A percentile compares a stretch with the other conserved stretches of the same genome.
These are phyloP conservation scores for Leccinum longicurvipes DNA, from an alignment of 768 basidiomycete species.

Conservation along the genomic window DNA sequence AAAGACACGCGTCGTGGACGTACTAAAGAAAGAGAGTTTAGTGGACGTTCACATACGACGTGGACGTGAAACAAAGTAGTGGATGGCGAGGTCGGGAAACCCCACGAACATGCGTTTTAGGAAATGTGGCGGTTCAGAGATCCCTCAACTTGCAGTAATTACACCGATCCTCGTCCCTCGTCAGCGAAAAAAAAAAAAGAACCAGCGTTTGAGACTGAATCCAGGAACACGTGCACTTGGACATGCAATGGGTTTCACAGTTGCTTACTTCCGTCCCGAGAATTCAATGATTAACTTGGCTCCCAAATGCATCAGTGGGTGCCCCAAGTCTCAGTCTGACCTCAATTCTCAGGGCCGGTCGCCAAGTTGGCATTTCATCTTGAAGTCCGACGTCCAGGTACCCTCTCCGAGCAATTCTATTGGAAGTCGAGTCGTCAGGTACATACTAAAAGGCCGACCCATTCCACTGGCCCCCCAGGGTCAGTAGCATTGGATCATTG, in stretches of 20 bases:
- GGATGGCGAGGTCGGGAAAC: background rate
- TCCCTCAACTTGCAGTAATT: too few species aligned
- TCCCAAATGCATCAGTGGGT: too few species aligned
- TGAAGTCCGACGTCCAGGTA: background rate
- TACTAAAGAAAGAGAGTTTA: constrained; percentile 3
- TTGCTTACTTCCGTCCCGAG: too few species aligned
- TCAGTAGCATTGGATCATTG: background rate
- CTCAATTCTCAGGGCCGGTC: background rate
- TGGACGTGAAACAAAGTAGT: constrained; percentile 20
- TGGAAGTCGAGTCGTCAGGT: background rate
- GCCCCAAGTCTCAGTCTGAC: too few species aligned
- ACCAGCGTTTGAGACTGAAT: too few species aligned
- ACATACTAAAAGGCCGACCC: background rate
- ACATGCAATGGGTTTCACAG: too few species aligned
- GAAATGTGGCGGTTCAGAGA: constrained; percentile 20
- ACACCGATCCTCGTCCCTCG: too few species aligned
- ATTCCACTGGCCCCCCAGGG: background rate
- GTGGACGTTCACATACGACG: constrained; percentile 8
- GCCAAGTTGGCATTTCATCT: background rate
- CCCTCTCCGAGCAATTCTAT: background rate
- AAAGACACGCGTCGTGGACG: constrained; percentile 11
- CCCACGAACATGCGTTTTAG: constrained; percentile 16
- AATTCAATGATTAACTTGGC: too few species aligned
- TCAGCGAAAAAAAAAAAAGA: background rate
- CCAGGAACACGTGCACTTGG: too few species aligned